Base-by-base conservation (phyloP, 345 rosid species). In the Populus nigra region DNA sequence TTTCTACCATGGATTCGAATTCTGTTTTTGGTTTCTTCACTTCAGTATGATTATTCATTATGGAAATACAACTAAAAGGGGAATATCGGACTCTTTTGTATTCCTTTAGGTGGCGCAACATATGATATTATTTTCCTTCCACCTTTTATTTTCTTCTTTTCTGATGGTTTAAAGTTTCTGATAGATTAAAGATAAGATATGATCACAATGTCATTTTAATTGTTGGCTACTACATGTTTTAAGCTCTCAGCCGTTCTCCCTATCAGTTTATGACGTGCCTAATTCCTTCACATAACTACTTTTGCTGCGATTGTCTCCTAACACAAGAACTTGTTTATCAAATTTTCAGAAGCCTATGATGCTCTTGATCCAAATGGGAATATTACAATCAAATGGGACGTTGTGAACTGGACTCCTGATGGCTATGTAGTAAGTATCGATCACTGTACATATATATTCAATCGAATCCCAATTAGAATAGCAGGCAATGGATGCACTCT, bases 301-400 rank as follows among this genome's bases (percentile, higher is more conserved):
- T 66, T 68, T 27, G 35, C 10, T 7, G 50, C 57, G 31, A 7
- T 16, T 53, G 20, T 61, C 63, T 5, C 69, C 49, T 74, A n/a
- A 73, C 39, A 1, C 57, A 38, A 50, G 20, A n/a, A 67, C 49
- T 33, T 77, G 61, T 33, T 38, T 71, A 23, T 67, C 20, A 76
- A 59, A 74, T 80, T 41, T 73, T 9, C 73, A 89, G 96, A 89
- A 83, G 94, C 98, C 45, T 95, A 91, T 76, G 99, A 93, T 89
- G 84, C 96, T 43, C 91, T 95, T 80, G 98, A 93, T 80, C 99
- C 98, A 68, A 85, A 41, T 77, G 98, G 96, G 62, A 94, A 95
- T 79, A 91, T 95, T 87, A 95, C 99, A 45, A 88, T 93, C 80
- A 94, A 87, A 87, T 95, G 98, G 99, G 99, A 95, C 81, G 72